Conservation (phyloP, 2,329 filamentous ascomycete genomes). For the Monosporascus cannonballus region DNA sequence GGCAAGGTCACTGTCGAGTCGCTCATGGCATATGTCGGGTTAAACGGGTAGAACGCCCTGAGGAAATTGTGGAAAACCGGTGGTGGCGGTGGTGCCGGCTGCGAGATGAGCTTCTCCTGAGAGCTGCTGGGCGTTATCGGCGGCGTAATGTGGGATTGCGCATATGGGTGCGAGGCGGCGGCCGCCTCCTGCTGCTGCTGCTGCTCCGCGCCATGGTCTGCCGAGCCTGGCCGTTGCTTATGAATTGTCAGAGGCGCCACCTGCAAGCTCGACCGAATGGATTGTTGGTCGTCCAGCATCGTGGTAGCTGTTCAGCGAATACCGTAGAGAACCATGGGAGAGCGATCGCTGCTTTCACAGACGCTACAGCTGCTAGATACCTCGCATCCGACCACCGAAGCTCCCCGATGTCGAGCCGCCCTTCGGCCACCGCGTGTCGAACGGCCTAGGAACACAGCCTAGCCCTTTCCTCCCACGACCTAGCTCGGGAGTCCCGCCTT, state of each 20-base stretch:
- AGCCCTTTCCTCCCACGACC: neutral
- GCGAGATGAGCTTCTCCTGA: slow-evolving; percentile 48
- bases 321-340: slow-evolving; percentile 32
- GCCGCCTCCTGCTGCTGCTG: slow-evolving; percentile 19
- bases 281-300: slow-evolving; percentile 39
- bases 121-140: slow-evolving; percentile 68
- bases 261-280: slow-evolving; percentile 51
- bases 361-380: slow-evolving; percentile 11
- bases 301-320: slow-evolving; percentile 32
- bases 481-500: neutral
- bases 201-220: slow-evolving; percentile 19
- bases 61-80: slow-evolving; percentile 85
- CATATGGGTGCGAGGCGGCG: slow-evolving; percentile 33
- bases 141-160: slow-evolving; percentile 64
- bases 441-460: neutral
- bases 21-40: slow-evolving; percentile 69
- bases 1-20: slow-evolving; percentile 84
- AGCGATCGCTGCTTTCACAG: slow-evolving; percentile 14
- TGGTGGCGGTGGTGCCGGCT: slow-evolving; percentile 25
- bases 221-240: slow-evolving; percentile 32
- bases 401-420: neutral
- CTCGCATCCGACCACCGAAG: neutral
- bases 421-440: neutral
- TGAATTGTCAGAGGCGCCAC: slow-evolving; percentile 54
- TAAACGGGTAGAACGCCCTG: slow-evolving; percentile 88